Evolutionary conservation across 2,329 filamentous ascomycete species (phyloP).

Genomic region (Fusarium concolor): DNA sequence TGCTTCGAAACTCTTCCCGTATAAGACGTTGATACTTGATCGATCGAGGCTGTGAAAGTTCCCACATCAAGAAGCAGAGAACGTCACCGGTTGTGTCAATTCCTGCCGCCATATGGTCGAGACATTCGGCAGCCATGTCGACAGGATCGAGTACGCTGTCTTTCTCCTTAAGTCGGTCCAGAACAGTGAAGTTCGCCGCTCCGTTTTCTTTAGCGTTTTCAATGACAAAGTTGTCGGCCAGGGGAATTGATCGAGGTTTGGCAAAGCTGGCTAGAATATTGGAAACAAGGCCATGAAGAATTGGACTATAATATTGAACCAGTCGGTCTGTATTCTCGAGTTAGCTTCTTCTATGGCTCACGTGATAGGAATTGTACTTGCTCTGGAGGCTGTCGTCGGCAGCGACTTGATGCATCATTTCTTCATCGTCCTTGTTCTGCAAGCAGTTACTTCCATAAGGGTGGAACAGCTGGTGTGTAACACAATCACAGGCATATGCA

Average conservation of each 20-base stretch:
- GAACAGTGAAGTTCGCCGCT: slow-evolving; percentile 65
- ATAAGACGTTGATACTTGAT: slow-evolving; percentile 63
- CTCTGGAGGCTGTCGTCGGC: slow-evolving; percentile 76
- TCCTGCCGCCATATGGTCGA: slow-evolving; percentile 78
- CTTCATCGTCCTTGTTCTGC: slow-evolving; percentile 64
- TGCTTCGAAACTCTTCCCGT: slow-evolving; percentile 62
- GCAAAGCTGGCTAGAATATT: slow-evolving; percentile 61
- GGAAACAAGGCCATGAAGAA: slow-evolving; percentile 60
- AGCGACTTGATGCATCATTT: slow-evolving; percentile 75
- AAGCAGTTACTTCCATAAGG: slow-evolving; percentile 73
- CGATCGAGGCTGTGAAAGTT: slow-evolving; percentile 71
- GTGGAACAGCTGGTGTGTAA: slow-evolving; percentile 76
- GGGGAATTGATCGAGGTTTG: slow-evolving; percentile 67
- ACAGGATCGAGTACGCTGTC: slow-evolving; percentile 59
- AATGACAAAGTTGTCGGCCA: slow-evolving; percentile 70
- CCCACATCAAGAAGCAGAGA: slow-evolving; percentile 77
- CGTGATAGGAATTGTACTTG: slow-evolving; percentile 51
- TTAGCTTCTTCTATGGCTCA: slow-evolving; percentile 19
- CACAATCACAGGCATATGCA: slow-evolving; percentile 76
- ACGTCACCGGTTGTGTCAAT: slow-evolving; percentile 79
- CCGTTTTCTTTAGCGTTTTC: slow-evolving; percentile 60
- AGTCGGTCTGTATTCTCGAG: slow-evolving; percentile 62
- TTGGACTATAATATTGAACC: slow-evolving; percentile 67
- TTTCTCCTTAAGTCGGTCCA: slow-evolving; percentile 68
- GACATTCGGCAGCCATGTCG: slow-evolving; percentile 74